phyloP scores from a whole-genome alignment of 306 rosid genomes.

The Spatholobus suberectus region DNA sequence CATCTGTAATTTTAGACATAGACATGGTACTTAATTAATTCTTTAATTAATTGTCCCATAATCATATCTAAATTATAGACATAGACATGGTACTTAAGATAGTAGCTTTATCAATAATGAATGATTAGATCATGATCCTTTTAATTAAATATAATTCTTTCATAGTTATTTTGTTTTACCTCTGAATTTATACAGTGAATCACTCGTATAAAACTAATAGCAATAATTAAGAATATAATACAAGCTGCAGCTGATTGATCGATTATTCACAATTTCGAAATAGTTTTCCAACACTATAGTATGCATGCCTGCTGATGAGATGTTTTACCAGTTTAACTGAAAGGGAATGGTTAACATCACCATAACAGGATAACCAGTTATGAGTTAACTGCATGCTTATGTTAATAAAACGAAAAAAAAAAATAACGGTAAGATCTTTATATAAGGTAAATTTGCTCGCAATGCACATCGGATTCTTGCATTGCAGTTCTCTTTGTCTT shows the following conservation, averaged over 20 bases:
- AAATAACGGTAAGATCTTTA: not conserved
- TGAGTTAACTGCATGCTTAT: too few relatives aligned
- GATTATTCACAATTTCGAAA: too few relatives aligned
- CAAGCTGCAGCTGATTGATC: not conserved
- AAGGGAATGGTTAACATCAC: not conserved
- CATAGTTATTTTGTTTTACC: not conserved
- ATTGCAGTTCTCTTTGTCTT: not conserved
- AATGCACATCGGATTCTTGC: slow-evolving; percentile 13
- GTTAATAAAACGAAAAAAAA: too few relatives aligned
- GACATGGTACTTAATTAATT: too few relatives aligned
- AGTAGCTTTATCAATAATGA: too few relatives aligned
- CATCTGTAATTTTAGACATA: not conserved
- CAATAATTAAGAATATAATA: not conserved
- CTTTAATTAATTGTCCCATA: not conserved
- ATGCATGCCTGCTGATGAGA: too few relatives aligned
- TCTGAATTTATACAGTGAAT: not conserved
- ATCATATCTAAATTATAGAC: not conserved
- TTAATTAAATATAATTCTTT: not conserved
- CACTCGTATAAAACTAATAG: not conserved
- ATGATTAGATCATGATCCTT: not conserved
- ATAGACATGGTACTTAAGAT: not conserved
- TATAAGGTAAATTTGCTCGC: not conserved
- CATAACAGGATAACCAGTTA: not conserved
- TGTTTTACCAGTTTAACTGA: too few relatives aligned
- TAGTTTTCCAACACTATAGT: too few relatives aligned